These are phyloP conservation scores for Acanthochlamys bracteata DNA, from an alignment of 106 monocot genomes.

Conservation along the genomic window DNA sequence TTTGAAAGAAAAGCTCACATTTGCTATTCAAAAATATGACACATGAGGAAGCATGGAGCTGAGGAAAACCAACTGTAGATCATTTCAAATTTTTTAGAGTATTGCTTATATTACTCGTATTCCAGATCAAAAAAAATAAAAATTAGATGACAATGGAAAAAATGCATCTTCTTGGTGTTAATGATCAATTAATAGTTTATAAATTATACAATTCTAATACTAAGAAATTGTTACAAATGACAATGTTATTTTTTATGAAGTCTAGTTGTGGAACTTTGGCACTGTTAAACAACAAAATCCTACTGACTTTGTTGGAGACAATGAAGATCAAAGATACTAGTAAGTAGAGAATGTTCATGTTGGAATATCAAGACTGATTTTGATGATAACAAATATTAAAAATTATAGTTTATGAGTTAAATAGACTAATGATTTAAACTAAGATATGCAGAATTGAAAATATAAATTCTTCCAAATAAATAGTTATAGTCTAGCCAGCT, in stretches of 20 bases:
- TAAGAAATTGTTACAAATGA: background rate
- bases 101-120: constrained; percentile 1
- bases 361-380: too few relatives aligned
- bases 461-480: too few relatives aligned
- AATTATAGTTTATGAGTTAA: too few relatives aligned
- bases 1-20: background rate
- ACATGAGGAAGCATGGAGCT: constrained; percentile 1
- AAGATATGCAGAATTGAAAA: too few relatives aligned
- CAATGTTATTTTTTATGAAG: constrained; percentile 5
- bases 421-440: too few relatives aligned
- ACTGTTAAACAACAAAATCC: constrained; percentile 1
- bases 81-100: constrained; percentile 8
- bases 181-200: background rate
- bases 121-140: background rate
- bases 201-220: constrained; percentile 9
- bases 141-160: constrained; percentile 1
- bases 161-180: background rate
- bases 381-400: too few relatives aligned
- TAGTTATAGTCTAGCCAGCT: too few relatives aligned
- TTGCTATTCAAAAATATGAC: constrained; percentile 1
- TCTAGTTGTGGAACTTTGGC: background rate
- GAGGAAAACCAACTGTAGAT: background rate
- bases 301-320: constrained; percentile 3
- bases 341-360: background rate
- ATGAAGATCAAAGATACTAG: too few relatives aligned